Percentiles rank a stretch among this genome's conserved stretches.
Conservation (phyloP, 108 stramenopile genomes). For the Skeletonema marinoi region DNA sequence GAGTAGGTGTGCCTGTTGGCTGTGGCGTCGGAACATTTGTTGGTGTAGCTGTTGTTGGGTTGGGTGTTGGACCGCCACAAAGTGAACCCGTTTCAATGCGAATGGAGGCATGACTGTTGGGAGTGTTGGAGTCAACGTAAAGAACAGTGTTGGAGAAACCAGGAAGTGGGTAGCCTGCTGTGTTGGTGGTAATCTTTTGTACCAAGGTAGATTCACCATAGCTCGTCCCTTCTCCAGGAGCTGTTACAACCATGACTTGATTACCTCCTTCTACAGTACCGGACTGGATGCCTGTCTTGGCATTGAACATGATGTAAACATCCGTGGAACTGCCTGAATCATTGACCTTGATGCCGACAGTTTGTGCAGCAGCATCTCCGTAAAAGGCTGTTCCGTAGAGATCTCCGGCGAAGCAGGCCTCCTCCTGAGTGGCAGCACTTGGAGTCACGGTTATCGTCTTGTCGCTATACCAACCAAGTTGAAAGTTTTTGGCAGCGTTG, state of each 20-base stretch:
- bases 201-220: conserved; percentile 43
- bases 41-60: conserved; percentile 1
- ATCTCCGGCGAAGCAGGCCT: conserved; percentile 26
- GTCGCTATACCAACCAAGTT: conserved; percentile 55
- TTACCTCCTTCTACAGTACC: conserved; percentile 46
- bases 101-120: not conserved
- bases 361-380: not conserved
- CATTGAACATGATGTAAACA: conserved; percentile 51
- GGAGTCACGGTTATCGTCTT: not conserved
- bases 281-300: conserved; percentile 43
- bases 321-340: conserved; percentile 8
- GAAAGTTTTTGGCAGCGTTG: conserved; percentile 57
- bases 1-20: not conserved
- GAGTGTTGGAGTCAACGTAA: not conserved
- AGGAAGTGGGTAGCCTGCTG: not conserved
- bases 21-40: not conserved
- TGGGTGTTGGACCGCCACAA: not conserved
- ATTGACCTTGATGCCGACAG: conserved; percentile 22
- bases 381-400: conserved; percentile 25
- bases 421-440: conserved; percentile 14
- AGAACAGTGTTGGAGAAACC: not conserved
- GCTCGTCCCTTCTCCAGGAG: conserved; percentile 22
- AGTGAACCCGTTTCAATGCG: not conserved
- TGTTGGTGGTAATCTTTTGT: conserved; percentile 25
- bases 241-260: conserved; percentile 38